Evolutionary conservation across 805 yeast species (phyloP).

Genomic region (Kurtzmaniella cleridarum): DNA sequence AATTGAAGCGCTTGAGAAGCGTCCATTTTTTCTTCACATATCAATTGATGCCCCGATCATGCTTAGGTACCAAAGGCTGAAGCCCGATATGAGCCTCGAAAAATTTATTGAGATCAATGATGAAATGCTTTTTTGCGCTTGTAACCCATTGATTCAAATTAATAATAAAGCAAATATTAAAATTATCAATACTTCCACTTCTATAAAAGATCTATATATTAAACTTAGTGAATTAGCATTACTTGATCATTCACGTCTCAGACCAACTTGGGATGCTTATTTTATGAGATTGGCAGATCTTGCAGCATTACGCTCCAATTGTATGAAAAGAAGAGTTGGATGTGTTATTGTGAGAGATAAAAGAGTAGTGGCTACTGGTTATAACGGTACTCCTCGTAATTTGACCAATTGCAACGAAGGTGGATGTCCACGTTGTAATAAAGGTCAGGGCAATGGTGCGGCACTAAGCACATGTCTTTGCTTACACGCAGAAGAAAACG

Average conservation of each 20-base stretch:
- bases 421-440: slow-evolving; percentile 88
- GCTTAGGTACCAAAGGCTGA: slow-evolving; percentile 37
- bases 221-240: slow-evolving; percentile 37
- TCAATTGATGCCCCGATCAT: slow-evolving; percentile 68
- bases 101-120: slow-evolving; percentile 34
- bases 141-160: slow-evolving; percentile 51
- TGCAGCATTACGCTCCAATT: slow-evolving; percentile 88
- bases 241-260: slow-evolving; percentile 42
- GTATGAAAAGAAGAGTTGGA: slow-evolving; percentile 97
- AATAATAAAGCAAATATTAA: slow-evolving; percentile 50
- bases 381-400: slow-evolving; percentile 94
- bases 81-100: slow-evolving; percentile 15
- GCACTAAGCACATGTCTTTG: slow-evolving; percentile 82
- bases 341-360: slow-evolving; percentile 86
- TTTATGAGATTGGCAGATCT: slow-evolving; percentile 91
- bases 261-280: slow-evolving; percentile 96
- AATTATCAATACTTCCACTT: slow-evolving; percentile 33
- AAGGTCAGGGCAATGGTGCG: slow-evolving; percentile 57
- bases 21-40: slow-evolving; percentile 83
- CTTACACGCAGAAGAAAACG: slow-evolving; percentile 96
- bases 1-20: slow-evolving; percentile 45
- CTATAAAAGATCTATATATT: slow-evolving; percentile 28
- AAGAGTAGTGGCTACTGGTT: slow-evolving; percentile 92
- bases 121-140: slow-evolving; percentile 33
- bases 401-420: slow-evolving; percentile 89